A percentile compares a stretch with the other conserved stretches of the same genome.
Conservation (phyloP, 345 rosid genomes). For the Eucalyptus curtisii region DNA sequence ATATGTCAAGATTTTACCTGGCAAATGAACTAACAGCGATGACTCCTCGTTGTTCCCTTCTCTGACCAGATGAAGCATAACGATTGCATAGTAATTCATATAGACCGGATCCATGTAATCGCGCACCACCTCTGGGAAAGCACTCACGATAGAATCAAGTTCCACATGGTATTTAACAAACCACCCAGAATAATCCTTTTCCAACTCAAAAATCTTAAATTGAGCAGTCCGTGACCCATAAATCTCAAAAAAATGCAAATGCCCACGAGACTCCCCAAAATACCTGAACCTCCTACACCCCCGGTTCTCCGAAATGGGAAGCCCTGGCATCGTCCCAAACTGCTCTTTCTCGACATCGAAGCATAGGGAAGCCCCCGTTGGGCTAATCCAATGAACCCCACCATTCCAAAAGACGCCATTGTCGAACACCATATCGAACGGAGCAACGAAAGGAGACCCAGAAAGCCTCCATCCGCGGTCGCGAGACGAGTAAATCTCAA, state of each 20-base stretch:
- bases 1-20: conserved; percentile 12
- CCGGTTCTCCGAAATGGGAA: neutral
- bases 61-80: neutral
- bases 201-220: conserved; percentile 10
- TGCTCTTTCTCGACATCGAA: conserved; percentile 4
- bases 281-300: conserved; percentile 2
- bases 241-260: conserved; percentile 9
- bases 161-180: conserved; percentile 3
- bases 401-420: conserved; percentile 16
- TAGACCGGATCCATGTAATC: neutral
- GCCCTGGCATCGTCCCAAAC: neutral
- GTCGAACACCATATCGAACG: conserved; percentile 8
- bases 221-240: neutral
- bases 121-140: conserved; percentile 7
- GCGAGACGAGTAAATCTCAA: conserved; percentile 2
- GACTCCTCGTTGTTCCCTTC: conserved; percentile 1
- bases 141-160: neutral
- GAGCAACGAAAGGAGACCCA: conserved; percentile 3
- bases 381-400: conserved; percentile 17
- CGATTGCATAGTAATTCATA: neutral
- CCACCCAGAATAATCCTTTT: conserved; percentile 11
- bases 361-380: neutral
- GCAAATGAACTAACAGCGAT: conserved; percentile 11
- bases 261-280: conserved; percentile 4
- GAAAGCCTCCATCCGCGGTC: conserved; percentile 6